phyloP scores from a whole-genome alignment of 352 stramenopile genomes.

The Phytophthora sojae region DNA sequence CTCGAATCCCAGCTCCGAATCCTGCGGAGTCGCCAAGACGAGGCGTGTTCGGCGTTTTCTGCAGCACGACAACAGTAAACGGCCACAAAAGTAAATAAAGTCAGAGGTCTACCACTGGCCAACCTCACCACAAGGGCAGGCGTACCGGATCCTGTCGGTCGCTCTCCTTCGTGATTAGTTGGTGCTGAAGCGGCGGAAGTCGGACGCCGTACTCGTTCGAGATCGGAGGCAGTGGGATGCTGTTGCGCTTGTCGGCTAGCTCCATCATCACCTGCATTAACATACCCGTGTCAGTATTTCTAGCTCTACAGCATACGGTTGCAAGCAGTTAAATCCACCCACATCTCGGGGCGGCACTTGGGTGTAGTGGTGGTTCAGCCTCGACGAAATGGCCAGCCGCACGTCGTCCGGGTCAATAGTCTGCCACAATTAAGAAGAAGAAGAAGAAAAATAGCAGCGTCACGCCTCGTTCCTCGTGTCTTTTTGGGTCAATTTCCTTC shows the following conservation, averaged over 20 bases:
- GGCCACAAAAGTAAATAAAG: not conserved
- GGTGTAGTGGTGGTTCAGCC: constrained; percentile 82
- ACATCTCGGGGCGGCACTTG: constrained; percentile 81
- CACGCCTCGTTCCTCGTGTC: constrained; percentile 1
- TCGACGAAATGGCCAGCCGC: constrained; percentile 76
- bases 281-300: constrained; percentile 5
- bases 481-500: not conserved
- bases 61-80: not conserved
- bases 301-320: not conserved
- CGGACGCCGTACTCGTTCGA: constrained; percentile 87
- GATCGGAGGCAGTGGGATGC: constrained; percentile 76
- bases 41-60: constrained; percentile 46
- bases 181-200: constrained; percentile 72
- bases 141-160: constrained; percentile 63
- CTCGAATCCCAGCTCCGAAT: constrained; percentile 23
- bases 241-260: constrained; percentile 85
- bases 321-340: not conserved
- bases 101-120: not conserved
- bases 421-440: constrained; percentile 29
- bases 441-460: constrained; percentile 8
- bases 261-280: constrained; percentile 82
- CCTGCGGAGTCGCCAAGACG: constrained; percentile 26
- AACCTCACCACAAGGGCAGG: not conserved
- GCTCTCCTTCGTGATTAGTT: constrained; percentile 79
- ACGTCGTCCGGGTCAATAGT: constrained; percentile 80